A percentile compares a stretch with the other conserved stretches of the same genome.
These are phyloP conservation scores for Tylopilus rubrobrunneus DNA, from an alignment of 768 basidiomycete species.

Conservation along the genomic window DNA sequence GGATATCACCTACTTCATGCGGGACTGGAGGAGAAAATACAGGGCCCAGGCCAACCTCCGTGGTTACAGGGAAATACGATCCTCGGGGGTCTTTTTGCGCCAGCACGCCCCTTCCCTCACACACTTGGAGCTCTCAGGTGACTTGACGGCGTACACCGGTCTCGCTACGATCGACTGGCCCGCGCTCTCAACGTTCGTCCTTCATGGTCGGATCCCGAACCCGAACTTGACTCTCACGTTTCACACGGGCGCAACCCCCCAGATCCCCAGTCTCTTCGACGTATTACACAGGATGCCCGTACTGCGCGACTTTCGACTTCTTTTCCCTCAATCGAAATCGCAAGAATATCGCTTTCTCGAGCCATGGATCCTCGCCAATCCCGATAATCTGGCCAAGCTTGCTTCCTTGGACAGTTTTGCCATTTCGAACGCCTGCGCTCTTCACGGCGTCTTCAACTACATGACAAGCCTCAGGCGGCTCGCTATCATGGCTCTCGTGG, in stretches of 20 bases:
- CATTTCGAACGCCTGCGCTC: constrained; percentile 33
- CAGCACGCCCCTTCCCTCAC: constrained; percentile 27
- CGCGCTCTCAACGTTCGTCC: constrained; percentile 24
- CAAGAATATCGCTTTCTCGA: constrained; percentile 29
- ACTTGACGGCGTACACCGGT: constrained; percentile 23
- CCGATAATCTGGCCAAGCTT: constrained; percentile 24
- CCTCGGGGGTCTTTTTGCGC: constrained; percentile 28
- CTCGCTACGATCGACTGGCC: constrained; percentile 33
- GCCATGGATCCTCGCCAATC: constrained; percentile 15
- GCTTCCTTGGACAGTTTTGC: constrained; percentile 34
- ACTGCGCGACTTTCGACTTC: constrained; percentile 28
- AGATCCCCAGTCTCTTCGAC: constrained; percentile 23
- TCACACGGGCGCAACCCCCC: constrained; percentile 7
- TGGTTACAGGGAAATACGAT: constrained; percentile 27
- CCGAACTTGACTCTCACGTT: constrained; percentile 10
- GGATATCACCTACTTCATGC: constrained; percentile 33
- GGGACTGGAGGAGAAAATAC: constrained; percentile 35
- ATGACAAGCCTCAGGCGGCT: constrained; percentile 27
- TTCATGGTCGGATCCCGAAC: constrained; percentile 31
- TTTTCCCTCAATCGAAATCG: constrained; percentile 28
- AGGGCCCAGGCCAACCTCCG: constrained; percentile 30
- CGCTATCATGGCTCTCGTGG: constrained; percentile 32
- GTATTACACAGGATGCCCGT: constrained; percentile 30
- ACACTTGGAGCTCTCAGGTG: constrained; percentile 32
- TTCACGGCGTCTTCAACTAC: constrained; percentile 28